phyloP scores from a whole-genome alignment of 345 rosid genomes.

The Eutrema yunnanense region DNA sequence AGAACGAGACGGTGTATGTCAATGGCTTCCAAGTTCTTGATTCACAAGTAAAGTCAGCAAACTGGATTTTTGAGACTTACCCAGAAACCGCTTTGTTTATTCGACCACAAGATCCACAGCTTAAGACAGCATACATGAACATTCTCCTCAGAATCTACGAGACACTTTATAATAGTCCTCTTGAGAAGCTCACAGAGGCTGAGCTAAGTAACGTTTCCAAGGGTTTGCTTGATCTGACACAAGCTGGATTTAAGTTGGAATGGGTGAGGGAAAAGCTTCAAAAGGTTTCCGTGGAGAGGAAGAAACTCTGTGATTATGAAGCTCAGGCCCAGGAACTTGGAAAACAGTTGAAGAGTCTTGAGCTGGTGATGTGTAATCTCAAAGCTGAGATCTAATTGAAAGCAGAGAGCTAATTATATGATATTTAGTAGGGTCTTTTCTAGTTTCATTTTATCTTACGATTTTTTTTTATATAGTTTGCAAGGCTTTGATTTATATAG shows the following conservation, averaged over 20 bases:
- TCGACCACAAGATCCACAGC: constrained; percentile 1
- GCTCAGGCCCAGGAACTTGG: not conserved
- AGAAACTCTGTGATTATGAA: not conserved
- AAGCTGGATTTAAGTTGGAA: not conserved
- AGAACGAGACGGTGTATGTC: not conserved
- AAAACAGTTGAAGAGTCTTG: not conserved
- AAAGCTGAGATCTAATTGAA: not conserved
- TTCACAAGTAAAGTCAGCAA: not conserved
- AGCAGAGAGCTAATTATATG: not conserved
- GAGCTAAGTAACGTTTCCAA: not conserved
- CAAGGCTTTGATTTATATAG: not conserved
- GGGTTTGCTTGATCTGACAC: not conserved
- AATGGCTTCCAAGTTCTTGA: constrained; percentile 4
- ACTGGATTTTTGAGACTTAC: not conserved
- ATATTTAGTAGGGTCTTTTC: not conserved
- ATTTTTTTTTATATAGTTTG: not conserved
- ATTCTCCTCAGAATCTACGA: not conserved
- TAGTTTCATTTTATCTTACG: not conserved
- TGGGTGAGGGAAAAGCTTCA: constrained; percentile 4
- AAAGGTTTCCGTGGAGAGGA: not conserved
- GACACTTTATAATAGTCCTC: not conserved
- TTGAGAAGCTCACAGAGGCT: not conserved
- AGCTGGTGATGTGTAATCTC: not conserved
- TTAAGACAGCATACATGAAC: constrained; percentile 9
- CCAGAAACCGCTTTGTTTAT: not conserved